phyloP scores from a whole-genome alignment of 1,139 yeast genomes.

The Debaryomyces fabryi region DNA sequence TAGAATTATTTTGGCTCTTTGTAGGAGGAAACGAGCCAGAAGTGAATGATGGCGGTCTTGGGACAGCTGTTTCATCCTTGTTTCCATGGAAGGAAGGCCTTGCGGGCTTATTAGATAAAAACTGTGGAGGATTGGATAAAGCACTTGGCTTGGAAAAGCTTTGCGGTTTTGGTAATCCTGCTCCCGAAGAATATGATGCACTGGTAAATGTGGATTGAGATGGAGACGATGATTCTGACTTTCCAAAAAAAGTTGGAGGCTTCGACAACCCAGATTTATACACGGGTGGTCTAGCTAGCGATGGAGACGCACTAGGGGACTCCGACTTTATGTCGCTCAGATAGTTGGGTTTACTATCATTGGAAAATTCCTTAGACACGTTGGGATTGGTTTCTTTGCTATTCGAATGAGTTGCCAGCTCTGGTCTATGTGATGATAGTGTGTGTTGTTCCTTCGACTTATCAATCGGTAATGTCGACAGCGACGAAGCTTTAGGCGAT shows the following conservation, averaged over 20 bases:
- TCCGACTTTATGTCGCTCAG: not conserved
- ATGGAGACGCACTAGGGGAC: slow-evolving; percentile 10
- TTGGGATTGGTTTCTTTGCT: not conserved
- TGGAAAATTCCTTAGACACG: not conserved
- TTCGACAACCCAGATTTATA: slow-evolving; percentile 12
- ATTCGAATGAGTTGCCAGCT: not conserved
- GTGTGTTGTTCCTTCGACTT: not conserved
- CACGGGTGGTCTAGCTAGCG: slow-evolving; percentile 14
- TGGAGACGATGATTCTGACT: not conserved
- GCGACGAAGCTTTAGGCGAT: not conserved
- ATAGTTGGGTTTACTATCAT: not conserved
- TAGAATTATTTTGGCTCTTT: not conserved
- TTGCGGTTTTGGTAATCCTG: slow-evolving; percentile 23
- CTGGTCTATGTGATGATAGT: not conserved
- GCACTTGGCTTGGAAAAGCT: slow-evolving; percentile 27
- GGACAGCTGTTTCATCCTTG: not conserved
- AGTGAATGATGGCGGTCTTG: slow-evolving; percentile 2
- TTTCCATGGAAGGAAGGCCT: slow-evolving; percentile 6
- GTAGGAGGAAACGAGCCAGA: slow-evolving; percentile 2
- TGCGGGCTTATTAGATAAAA: slow-evolving; percentile 33
- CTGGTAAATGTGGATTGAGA: slow-evolving; percentile 1
- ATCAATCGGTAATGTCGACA: not conserved
- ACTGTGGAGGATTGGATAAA: slow-evolving; percentile 37
- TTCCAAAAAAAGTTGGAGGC: slow-evolving; percentile 13
- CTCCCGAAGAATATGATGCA: slow-evolving; percentile 9